Evolutionary conservation across 805 yeast genomes (phyloP).

Genomic region (Grigorovia humatica): DNA sequence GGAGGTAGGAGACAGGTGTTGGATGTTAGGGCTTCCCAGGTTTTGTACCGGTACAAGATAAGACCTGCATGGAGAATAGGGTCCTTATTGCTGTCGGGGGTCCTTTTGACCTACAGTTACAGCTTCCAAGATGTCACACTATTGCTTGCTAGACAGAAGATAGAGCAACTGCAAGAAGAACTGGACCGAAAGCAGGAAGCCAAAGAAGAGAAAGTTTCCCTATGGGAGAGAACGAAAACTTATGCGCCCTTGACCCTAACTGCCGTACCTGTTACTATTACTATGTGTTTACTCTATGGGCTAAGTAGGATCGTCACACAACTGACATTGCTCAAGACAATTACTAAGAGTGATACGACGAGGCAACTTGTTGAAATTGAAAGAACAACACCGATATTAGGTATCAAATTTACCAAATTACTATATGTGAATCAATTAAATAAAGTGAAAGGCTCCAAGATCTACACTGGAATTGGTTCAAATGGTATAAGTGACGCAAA

Average conservation of each 20-base stretch:
- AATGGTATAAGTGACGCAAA: conserved; percentile 26
- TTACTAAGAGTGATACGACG: neutral
- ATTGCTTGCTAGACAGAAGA: conserved; percentile 11
- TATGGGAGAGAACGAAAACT: conserved; percentile 12
- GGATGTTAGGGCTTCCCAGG: conserved; percentile 3
- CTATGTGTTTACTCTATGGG: conserved; percentile 15
- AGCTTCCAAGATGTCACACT: conserved; percentile 23
- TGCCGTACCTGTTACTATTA: conserved; percentile 20
- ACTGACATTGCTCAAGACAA: conserved; percentile 17
- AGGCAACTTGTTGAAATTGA: neutral
- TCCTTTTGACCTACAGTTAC: conserved; percentile 20
- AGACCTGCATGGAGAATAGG: conserved; percentile 5
- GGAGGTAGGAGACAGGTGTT: neutral
- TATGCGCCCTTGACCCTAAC: conserved; percentile 19
- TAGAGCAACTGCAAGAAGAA: conserved; percentile 8
- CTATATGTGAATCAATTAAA: conserved; percentile 4
- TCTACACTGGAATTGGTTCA: conserved; percentile 23
- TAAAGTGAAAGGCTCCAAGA: conserved; percentile 12
- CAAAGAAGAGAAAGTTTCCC: neutral
- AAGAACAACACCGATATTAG: neutral
- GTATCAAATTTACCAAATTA: neutral
- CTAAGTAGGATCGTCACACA: conserved; percentile 23
- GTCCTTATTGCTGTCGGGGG: conserved; percentile 14
- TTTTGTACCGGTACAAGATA: conserved; percentile 5
- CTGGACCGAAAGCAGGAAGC: neutral